phyloP scores from a whole-genome alignment of 208 protist genomes.

The Leishmania tropica region DNA sequence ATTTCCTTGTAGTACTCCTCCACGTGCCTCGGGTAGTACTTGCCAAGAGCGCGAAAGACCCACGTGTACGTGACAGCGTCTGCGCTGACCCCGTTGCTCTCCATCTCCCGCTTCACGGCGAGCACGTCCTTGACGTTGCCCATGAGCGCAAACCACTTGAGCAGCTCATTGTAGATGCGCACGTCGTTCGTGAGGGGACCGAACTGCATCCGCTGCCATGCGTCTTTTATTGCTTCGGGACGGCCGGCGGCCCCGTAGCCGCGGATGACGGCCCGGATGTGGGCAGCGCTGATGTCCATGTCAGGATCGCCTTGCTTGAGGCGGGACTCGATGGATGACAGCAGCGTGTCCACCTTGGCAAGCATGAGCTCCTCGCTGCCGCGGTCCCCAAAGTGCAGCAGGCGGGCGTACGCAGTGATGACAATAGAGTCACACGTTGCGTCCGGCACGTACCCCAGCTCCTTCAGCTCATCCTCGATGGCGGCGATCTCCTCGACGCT shows the following conservation, averaged over 20 bases:
- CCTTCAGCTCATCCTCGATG: slow-evolving; percentile 69
- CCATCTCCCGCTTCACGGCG: slow-evolving; percentile 61
- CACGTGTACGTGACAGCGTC: slow-evolving; percentile 85
- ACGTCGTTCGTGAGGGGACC: slow-evolving; percentile 69
- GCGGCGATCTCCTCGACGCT: slow-evolving; percentile 67
- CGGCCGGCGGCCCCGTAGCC: slow-evolving; percentile 85
- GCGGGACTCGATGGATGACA: slow-evolving; percentile 83
- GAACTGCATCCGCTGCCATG: slow-evolving; percentile 78
- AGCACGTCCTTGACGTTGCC: slow-evolving; percentile 88
- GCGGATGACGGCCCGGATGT: slow-evolving; percentile 85
- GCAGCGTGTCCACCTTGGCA: slow-evolving; percentile 86
- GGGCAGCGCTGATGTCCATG: slow-evolving; percentile 84
- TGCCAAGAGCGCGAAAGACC: slow-evolving; percentile 74
- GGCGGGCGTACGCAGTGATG: slow-evolving; percentile 82
- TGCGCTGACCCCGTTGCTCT: slow-evolving; percentile 46
- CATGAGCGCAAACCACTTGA: slow-evolving; percentile 90
- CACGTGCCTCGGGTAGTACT: slow-evolving; percentile 87
- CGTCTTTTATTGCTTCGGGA: slow-evolving; percentile 72
- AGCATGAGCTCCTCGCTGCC: slow-evolving; percentile 89
- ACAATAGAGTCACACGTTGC: slow-evolving; percentile 85
- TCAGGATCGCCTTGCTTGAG: slow-evolving; percentile 85
- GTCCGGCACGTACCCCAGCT: slow-evolving; percentile 72
- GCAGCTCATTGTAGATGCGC: slow-evolving; percentile 87
- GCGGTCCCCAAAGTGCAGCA: slow-evolving; percentile 84
- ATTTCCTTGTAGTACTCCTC: slow-evolving; percentile 75